Evolutionary conservation across 371 early-diverging fungal genomes (phyloP).

Genomic region (Circinella umbellata): DNA sequence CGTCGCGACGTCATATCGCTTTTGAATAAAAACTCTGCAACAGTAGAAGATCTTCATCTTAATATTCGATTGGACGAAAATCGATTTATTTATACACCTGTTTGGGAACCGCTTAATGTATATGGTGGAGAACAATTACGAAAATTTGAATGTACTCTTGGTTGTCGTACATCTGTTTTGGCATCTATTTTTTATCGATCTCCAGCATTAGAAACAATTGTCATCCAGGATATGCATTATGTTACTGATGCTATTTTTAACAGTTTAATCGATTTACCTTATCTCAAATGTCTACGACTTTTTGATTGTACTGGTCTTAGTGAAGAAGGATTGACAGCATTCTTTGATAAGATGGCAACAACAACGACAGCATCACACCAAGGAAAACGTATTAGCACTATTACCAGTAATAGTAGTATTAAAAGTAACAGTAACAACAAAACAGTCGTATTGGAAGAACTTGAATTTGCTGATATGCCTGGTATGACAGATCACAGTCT

Average conservation of each 20-base stretch:
- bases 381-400: too few species aligned
- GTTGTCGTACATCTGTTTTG: slow-evolving; percentile 7
- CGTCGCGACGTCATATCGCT: neutral
- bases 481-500: slow-evolving; percentile 1
- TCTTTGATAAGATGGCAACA: neutral
- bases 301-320: neutral
- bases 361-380: neutral
- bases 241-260: neutral
- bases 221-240: slow-evolving; percentile 2
- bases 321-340: neutral
- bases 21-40: neutral
- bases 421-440: neutral
- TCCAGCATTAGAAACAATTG: neutral
- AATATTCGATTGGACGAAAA: neutral
- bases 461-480: slow-evolving; percentile 7
- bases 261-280: neutral
- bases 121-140: slow-evolving; percentile 2
- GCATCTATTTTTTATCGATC: slow-evolving; percentile 6
- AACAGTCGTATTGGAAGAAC: neutral
- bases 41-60: neutral
- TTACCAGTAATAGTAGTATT: too few species aligned
- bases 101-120: neutral
- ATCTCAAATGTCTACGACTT: slow-evolving; percentile 6
- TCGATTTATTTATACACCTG: slow-evolving; percentile 4
- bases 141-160: neutral